Conservation (phyloP, 2,329 filamentous ascomycete genomes). For the Alternaria hordeiaustralica region DNA sequence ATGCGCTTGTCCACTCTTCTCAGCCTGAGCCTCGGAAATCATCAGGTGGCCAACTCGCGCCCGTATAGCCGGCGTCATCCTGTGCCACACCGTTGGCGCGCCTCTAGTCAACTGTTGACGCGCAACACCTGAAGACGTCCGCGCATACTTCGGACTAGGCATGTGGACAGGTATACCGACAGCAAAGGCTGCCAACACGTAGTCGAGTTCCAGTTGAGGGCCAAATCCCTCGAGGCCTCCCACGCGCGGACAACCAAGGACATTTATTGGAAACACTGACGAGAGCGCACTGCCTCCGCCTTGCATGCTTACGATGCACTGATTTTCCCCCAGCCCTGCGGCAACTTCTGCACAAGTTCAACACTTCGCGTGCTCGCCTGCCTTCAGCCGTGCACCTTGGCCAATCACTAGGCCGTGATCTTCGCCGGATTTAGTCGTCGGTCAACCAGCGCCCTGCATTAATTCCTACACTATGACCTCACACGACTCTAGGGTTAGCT, state of each 20-base stretch:
- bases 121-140: slow-evolving; percentile 4
- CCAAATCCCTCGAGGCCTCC: not conserved
- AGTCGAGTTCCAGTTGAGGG: not conserved
- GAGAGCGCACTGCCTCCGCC: slow-evolving; percentile 16
- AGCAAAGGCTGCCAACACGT: not conserved
- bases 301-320: slow-evolving; percentile 9
- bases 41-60: slow-evolving; percentile 23
- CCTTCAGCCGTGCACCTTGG: slow-evolving; percentile 14
- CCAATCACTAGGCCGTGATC: slow-evolving; percentile 27
- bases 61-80: slow-evolving; percentile 22
- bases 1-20: slow-evolving; percentile 4
- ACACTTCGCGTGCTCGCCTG: slow-evolving; percentile 22
- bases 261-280: not conserved
- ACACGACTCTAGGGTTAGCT: slow-evolving; percentile 19
- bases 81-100: slow-evolving; percentile 20
- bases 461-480: slow-evolving; percentile 34
- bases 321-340: slow-evolving; percentile 23
- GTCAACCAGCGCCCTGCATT: slow-evolving; percentile 35
- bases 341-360: slow-evolving; percentile 16
- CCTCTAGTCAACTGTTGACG: slow-evolving; percentile 5
- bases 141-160: not conserved
- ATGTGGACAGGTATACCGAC: not conserved
- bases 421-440: slow-evolving; percentile 29
- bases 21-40: slow-evolving; percentile 20
- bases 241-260: not conserved